Evolutionary conservation across 805 yeast genomes (phyloP), one percentile per base, ranked within the genome.

Genomic region (Nakazawaea wickerhamii): DNA sequence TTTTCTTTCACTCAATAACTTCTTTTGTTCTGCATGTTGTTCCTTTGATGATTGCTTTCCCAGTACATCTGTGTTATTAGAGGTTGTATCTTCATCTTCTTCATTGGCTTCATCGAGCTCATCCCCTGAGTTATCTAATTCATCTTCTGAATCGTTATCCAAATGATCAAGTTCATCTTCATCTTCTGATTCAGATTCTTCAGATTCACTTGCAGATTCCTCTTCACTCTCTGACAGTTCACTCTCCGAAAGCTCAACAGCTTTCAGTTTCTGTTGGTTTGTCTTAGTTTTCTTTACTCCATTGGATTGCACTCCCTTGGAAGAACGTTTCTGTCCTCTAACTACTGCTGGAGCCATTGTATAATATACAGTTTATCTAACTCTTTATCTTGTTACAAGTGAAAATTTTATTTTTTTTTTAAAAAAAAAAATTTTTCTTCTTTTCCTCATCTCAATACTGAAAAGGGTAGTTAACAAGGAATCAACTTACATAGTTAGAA

Each of bases 21-120:
- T 79, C 60, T 81, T 81, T 64, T 91, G 96, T 59, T 87, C 96
- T 22, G 81, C 81, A 58, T 87, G 95, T 52, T 77, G 79, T 57
- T 81, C 88, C 43, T 69, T 75, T 0, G 86, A 75, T 1, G 77
- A 40, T 48, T 72, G 67, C 55, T 73, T 71, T 49, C 71, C 65
- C 9, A 47, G 50, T 25, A 59, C 57, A 5, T 43, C 59, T 7
- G 36, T 51, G 3, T 46, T 52, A 8, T 55, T 58, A 15, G 60
- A 63, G 19, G 60, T 60, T 9, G 54, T 59, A 10, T 52, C 59
- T 2, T 53, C 58, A 8, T 54, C 64, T 13, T 55, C 61, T 13
- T 56, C 59, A 5, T 53, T 59, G 5, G 13, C 30, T 6, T 23
- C 43, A 17, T 38, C 59, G 20, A 5, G 25, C 7, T 23, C 43